Evolutionary conservation across 306 rosid species (phyloP).

Genomic region (Luffa aegyptiaca): DNA sequence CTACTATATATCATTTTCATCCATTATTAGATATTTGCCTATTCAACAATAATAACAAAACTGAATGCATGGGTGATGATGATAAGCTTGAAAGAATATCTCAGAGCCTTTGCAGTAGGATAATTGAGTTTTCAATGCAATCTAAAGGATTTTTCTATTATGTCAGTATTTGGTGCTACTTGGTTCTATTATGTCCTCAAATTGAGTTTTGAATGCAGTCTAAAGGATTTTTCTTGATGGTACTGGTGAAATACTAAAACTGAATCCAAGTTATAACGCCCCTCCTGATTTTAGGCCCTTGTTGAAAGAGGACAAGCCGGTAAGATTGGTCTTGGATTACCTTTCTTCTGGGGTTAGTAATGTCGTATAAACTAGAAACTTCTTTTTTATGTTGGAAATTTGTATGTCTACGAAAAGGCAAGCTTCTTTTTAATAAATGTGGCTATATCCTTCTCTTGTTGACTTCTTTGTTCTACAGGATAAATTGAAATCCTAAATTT

Average conservation of each 20-base stretch:
- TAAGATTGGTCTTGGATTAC: conserved; percentile 39
- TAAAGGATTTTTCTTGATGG: conserved; percentile 13
- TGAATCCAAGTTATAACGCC: conserved; percentile 82
- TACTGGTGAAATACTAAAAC: conserved; percentile 69
- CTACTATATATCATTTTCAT: no score
- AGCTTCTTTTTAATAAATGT: no score
- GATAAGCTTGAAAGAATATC: neutral
- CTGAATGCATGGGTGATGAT: neutral
- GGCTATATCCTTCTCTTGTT: no score
- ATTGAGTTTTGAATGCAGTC: neutral
- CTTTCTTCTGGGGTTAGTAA: neutral
- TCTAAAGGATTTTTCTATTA: no score
- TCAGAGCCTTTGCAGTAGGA: neutral
- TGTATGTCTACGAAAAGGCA: no score
- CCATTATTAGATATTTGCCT: neutral
- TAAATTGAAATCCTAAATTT: no score
- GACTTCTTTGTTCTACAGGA: no score
- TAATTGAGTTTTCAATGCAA: neutral
- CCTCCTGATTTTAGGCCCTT: conserved; percentile 75
- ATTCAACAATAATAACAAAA: neutral
- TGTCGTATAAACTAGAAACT: neutral
- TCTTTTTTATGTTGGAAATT: no score
- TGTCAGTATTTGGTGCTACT: neutral
- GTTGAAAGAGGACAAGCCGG: conserved; percentile 76
- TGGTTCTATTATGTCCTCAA: conserved; percentile 13